Base-by-base conservation (phyloP, 768 basidiomycete genomes). In the Termitomyces sp. region DNA sequence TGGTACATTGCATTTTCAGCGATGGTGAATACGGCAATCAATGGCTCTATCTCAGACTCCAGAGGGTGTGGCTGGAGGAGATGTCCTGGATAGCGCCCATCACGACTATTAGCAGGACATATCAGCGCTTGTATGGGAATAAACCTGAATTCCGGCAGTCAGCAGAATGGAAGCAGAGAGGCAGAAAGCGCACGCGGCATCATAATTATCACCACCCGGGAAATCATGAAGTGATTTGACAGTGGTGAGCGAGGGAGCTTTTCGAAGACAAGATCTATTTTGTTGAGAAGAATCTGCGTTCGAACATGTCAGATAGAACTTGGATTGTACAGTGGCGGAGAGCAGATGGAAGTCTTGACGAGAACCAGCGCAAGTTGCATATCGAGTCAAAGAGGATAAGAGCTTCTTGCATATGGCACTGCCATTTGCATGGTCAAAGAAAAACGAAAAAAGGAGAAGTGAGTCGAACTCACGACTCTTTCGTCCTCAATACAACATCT, bases 371-470 rank as follows among this genome's bases (percentile, higher is more conserved):
- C 47, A 93, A 95, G 68, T 98, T 98, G 78, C 94, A 95, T 79
- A 98, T 97, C 56, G 94, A 96, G 72, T 98, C 96, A 72, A 97
- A 98, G 55, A 98, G 87, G 0, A 94, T 94, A 50, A 98, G 74
- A 0, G 95, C 92, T 72, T 98, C 96, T 78, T 96, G 91, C 92
- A 99, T 96, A 66, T 94, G 93, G 75, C 97, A 97, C 89, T 92
- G 63, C 8, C 53, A 38, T 20, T 13, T 6, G 43, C 33, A 38
- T 26, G n/a, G 47, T 64, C 50, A 63, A 33, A n/a, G 16, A 44
- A 20, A 14, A 18, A 3, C n/a, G 36, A 23, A 9, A n/a, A 13
- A 48, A 23, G 51, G 46, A 59, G 41, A 50, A 46, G 60, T 1
- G 44, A 51, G 47, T 43, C 49, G 55, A 56, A 83, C 90, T 60